Conservation (phyloP, 345 rosid species). For the Moringa oleifera region DNA sequence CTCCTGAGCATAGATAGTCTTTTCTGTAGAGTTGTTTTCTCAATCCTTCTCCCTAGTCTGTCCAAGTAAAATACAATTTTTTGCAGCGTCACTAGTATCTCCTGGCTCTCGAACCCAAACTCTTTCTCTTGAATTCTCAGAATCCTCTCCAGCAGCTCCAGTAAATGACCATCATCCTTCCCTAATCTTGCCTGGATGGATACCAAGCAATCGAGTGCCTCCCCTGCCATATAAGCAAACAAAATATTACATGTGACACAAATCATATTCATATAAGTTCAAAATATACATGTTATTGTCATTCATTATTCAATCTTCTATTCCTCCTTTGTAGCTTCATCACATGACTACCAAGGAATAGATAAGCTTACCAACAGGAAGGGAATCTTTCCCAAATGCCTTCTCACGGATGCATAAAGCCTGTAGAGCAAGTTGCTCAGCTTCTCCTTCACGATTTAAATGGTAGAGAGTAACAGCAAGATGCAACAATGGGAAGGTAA, state of each 20-base stretch:
- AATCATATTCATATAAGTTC: neutral
- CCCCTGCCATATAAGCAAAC: slow-evolving; percentile 41
- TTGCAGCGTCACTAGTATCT: slow-evolving; percentile 57
- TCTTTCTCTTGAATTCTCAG: slow-evolving; percentile 71
- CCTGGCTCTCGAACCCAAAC: slow-evolving; percentile 61
- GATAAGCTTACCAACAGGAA: slow-evolving; percentile 64
- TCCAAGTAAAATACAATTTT: slow-evolving; percentile 58
- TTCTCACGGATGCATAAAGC: slow-evolving; percentile 61
- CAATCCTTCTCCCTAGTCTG: slow-evolving; percentile 62
- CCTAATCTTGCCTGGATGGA: slow-evolving; percentile 57
- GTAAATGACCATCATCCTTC: slow-evolving; percentile 35
- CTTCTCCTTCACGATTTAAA: slow-evolving; percentile 63
- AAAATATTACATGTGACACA: neutral
- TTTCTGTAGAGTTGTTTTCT: slow-evolving; percentile 53
- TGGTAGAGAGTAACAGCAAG: slow-evolving; percentile 76
- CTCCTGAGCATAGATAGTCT: slow-evolving; percentile 50
- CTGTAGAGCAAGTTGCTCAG: slow-evolving; percentile 54
- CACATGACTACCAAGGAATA: slow-evolving; percentile 8
- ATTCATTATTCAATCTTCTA: no score
- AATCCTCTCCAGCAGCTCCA: slow-evolving; percentile 53
- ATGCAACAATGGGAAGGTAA: slow-evolving; percentile 71
- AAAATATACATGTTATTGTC: neutral
- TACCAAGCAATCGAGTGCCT: slow-evolving; percentile 77
- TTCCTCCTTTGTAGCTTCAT: no score
- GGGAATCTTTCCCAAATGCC: slow-evolving; percentile 71